phyloP scores from a whole-genome alignment of 2,329 filamentous ascomycete species.

The Cryphonectria japonica region DNA sequence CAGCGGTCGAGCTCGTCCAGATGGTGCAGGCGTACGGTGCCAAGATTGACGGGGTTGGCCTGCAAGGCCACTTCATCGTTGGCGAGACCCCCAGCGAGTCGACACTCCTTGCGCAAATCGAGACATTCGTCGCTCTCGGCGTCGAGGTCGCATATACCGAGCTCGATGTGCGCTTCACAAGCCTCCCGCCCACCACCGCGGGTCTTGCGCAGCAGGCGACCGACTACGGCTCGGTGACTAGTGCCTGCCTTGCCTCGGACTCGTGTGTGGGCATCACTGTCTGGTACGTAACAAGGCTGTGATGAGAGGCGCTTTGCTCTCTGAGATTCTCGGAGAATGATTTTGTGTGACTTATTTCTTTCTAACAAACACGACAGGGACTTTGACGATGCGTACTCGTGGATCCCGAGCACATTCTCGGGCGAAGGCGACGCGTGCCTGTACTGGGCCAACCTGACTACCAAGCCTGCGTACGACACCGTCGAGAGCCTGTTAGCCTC shows the following conservation, averaged over 20 bases:
- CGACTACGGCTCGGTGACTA: constrained; percentile 47
- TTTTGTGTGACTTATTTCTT: background rate
- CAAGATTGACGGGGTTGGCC: constrained; percentile 64
- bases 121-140: constrained; percentile 53
- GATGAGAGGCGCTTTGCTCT: background rate
- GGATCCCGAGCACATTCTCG: constrained; percentile 44
- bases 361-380: background rate
- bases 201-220: constrained; percentile 50
- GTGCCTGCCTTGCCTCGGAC: constrained; percentile 41
- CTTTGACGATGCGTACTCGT: constrained; percentile 46
- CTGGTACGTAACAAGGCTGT: constrained; percentile 39
- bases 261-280: constrained; percentile 48
- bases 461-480: constrained; percentile 45
- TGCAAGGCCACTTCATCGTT: constrained; percentile 64
- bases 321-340: background rate
- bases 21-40: constrained; percentile 51
- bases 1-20: constrained; percentile 49
- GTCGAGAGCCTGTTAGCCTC: constrained; percentile 31
- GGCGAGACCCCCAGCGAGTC: constrained; percentile 52
- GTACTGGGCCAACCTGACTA: constrained; percentile 41
- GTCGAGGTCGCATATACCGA: constrained; percentile 66
- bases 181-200: constrained; percentile 44
- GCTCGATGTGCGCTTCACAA: constrained; percentile 57
- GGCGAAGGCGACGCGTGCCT: constrained; percentile 44
- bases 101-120: constrained; percentile 49